Base-by-base conservation (phyloP, 75 land plant species). In the Picea glauca region DNA sequence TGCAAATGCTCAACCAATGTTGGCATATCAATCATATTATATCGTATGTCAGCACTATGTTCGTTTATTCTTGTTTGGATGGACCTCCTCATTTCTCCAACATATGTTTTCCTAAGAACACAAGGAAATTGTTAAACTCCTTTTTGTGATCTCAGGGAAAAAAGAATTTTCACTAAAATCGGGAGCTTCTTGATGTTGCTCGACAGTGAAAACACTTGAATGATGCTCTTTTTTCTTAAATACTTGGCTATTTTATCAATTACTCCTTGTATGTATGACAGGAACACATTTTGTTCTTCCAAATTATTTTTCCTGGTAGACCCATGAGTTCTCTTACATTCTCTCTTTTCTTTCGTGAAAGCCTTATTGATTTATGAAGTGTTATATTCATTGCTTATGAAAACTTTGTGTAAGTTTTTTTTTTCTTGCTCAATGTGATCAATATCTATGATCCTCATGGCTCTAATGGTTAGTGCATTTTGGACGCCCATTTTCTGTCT, bases 1-100 rank as follows among this genome's bases (percentile, higher is more conserved):
- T 31, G 8, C 15, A 33, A 63, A 31, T 26, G 40, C 15, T 15
- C 46, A 8, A 20, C 46, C 21, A 21, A 21, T 58, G 31, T 21
- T 61, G 62, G 14, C 58, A 21, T 18, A n/a, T 78, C 40, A 7
- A 30, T 76, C 26, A 20, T 50, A 58, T 60, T 40, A 62, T 78
- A 26, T 73, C 18, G 14, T 73, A 73, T 4, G 32, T 40, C 18
- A 38, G 9, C 9, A 43, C 6, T 11, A 17, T 60, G 64, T 7
- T 65, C 1, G 13, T 35, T 9, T 38, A 17, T 62, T 63, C 75
- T 79, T 84, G 79, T 83, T 31, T 80, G 13, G 11, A 68, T 20
- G 33, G 66, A 30, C 31, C 35, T 63, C 26, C 31, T 12, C 31
- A 15, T 63, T 63, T 63, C 33, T 30, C 13, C 2, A 0, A 3